Evolutionary conservation across 1,284 basidiomycete genomes (phyloP), one percentile per base, ranked within the genome.

Genomic region (Psilocybe mexicana): DNA sequence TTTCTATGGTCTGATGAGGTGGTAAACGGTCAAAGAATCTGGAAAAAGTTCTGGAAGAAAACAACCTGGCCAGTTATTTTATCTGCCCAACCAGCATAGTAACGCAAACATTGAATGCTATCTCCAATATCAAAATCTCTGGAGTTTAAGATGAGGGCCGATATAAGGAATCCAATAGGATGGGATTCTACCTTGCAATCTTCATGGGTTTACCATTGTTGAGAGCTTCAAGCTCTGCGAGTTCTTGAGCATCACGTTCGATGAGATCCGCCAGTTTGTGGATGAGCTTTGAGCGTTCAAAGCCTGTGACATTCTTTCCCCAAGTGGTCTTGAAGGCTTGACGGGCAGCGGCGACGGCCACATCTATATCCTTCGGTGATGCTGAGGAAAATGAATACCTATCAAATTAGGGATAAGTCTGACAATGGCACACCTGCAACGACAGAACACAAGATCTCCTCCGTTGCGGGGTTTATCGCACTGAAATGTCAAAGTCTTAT

Each of bases 211-310:
- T 94, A 52, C 93, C 93, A 65, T 93, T 93, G 74, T 94, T 92
- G 49, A 93, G 74, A 54, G 82, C 75, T 72, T 94, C 93, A 48
- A 94, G 79, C 68, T 92, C 91, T 4, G 86, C 90, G 23, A 93
- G 82, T 61, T 83, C 78, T 71, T 92, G 83, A 18, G 84, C 78
- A 72, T 97, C 88, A 63, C 88, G 81, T 74, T 98, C 96, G 61
- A 98, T 92, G 62, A 96, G 81, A 70, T 97, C 94, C 43, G 96
- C 96, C 43, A 98, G 85, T 71, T 90, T 92, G 76, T 90, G 84
- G 43, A 97, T 76, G 48, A 96, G 77, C 57, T 83, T 83, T 36
- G 91, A 87, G 54, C 96, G 85, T 74, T 94, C 87, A 55, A 87
- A 83, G 36, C 91, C 92, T 11, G 92, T 87, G 54, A 91, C 83